These are phyloP conservation scores for Pythium aquatile DNA, from an alignment of 352 stramenopile genomes.

Conservation along the genomic window DNA sequence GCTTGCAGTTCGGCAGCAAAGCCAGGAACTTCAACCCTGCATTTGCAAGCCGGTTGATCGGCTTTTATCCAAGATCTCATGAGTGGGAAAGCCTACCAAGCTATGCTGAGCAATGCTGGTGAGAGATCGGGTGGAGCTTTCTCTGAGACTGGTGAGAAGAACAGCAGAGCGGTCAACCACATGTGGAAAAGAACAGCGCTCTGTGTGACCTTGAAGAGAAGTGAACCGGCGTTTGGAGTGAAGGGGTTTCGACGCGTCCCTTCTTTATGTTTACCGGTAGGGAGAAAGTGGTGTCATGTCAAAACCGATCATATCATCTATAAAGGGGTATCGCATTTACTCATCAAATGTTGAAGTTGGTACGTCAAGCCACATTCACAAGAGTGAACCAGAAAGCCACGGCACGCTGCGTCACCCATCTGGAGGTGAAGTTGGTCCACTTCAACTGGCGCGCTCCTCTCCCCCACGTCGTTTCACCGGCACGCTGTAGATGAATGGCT, in stretches of 20 bases:
- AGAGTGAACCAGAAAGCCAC: conserved; percentile 19
- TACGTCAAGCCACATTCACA: conserved; percentile 10
- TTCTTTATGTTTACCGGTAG: background rate
- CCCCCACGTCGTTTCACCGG: conserved; percentile 9
- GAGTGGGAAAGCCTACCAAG: conserved; percentile 3
- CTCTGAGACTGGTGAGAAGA: background rate
- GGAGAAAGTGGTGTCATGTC: background rate
- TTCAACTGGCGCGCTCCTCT: conserved; percentile 19
- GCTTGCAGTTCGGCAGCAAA: background rate
- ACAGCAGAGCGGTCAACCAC: background rate
- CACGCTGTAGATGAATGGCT: conserved; percentile 27
- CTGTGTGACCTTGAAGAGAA: background rate
- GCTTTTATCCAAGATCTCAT: background rate
- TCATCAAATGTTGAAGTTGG: conserved; percentile 8
- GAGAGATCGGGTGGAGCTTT: conserved; percentile 1
- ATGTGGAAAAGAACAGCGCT: background rate
- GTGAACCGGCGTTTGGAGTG: background rate
- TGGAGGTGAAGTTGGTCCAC: conserved; percentile 22
- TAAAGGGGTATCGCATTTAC: conserved; percentile 5
- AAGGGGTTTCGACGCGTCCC: background rate
- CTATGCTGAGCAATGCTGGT: background rate
- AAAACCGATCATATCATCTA: background rate
- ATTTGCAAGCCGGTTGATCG: conserved; percentile 2
- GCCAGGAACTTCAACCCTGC: conserved; percentile 18
- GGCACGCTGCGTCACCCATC: conserved; percentile 20